Percentiles rank a stretch among this genome's conserved stretches.
Evolutionary conservation across 345 rosid genomes (phyloP).

Genomic region (Aquilaria malaccensis): DNA sequence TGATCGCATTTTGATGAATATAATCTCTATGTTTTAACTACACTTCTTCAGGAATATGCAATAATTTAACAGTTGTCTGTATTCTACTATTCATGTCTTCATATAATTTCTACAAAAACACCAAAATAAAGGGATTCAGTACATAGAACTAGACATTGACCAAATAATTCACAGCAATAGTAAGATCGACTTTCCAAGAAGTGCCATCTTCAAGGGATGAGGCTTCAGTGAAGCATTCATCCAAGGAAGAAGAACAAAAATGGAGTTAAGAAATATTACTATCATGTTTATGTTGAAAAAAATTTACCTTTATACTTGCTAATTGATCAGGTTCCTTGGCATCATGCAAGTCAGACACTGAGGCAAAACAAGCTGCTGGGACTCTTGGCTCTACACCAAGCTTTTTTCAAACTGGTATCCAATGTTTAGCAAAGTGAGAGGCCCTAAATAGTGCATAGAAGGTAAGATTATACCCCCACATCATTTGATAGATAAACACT

Average conservation of each 20-base stretch:
- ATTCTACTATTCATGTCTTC: constrained; percentile 15
- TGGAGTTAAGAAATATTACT: too few relatives aligned
- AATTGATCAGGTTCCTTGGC: constrained; percentile 9
- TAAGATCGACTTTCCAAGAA: too few relatives aligned
- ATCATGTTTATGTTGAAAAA: not conserved
- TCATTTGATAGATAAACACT: constrained; percentile 65
- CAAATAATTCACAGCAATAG: too few relatives aligned
- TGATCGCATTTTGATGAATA: constrained; percentile 35
- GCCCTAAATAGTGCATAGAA: constrained; percentile 59
- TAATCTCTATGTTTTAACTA: constrained; percentile 17
- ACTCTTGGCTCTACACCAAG: constrained; percentile 49
- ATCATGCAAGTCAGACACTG: not conserved
- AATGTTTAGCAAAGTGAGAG: constrained; percentile 33
- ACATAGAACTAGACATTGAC: too few relatives aligned
- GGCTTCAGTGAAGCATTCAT: too few relatives aligned
- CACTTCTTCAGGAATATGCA: constrained; percentile 5
- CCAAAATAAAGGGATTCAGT: too few relatives aligned
- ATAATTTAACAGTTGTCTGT: not conserved
- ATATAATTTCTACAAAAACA: constrained; percentile 9
- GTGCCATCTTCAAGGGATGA: too few relatives aligned
- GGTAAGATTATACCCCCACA: constrained; percentile 49
- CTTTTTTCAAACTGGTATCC: constrained; percentile 60
- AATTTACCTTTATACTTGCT: constrained; percentile 14
- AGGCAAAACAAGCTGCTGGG: constrained; percentile 51
- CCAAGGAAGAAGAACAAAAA: too few relatives aligned